Evolutionary conservation across 768 basidiomycete genomes (phyloP), one percentile per base, ranked within the genome.

Genomic region (Leccinum incarnatum): DNA sequence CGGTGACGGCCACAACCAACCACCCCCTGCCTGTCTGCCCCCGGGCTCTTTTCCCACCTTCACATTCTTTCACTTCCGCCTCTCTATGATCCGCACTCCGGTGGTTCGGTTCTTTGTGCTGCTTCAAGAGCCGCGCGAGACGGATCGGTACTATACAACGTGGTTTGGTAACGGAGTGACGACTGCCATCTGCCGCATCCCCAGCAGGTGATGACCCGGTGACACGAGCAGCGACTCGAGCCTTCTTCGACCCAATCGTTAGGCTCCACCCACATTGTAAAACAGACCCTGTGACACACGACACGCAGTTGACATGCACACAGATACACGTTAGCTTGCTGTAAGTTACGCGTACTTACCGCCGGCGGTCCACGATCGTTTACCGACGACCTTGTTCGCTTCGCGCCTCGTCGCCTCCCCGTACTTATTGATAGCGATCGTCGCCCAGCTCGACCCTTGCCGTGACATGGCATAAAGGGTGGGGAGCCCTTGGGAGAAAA

Each of bases 21-120:
- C 37, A n/a, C 37, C 17, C 17, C 37, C 37, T 37, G 37, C 37
- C 17, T 37, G 15, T 17, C 17, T 40, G 37, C 37, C 37, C 37
- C 4, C 37, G 37, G 37, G 37, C 17, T 15, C 37, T 40, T 17
- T 40, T 40, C 37, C 17, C 37, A 40, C 37, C 17, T 40, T 40
- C 32, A 23, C 52, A 37, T 5, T 21, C n/a, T 3, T 53, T 63
- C 65, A 67, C 55, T 60, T 67, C 61, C 67, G 58, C 32, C 27
- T 47, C 23, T 65, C 58, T n/a, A 50, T 58, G 61, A 62, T 65
- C 58, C 63, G 64, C 59, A 34, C 50, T 19, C 42, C 46, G 10
- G 32, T 48, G 47, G 42, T 25, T 62, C 27, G 36, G 7, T 9
- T 15, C 15, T 40, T 11, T 10, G 8, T 21, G 37, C 21, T n/a